A percentile compares a stretch with the other conserved stretches of the same genome.
phyloP scores from a whole-genome alignment of 73 alveolate genomes.

The Tetrahymena thermophila region DNA sequence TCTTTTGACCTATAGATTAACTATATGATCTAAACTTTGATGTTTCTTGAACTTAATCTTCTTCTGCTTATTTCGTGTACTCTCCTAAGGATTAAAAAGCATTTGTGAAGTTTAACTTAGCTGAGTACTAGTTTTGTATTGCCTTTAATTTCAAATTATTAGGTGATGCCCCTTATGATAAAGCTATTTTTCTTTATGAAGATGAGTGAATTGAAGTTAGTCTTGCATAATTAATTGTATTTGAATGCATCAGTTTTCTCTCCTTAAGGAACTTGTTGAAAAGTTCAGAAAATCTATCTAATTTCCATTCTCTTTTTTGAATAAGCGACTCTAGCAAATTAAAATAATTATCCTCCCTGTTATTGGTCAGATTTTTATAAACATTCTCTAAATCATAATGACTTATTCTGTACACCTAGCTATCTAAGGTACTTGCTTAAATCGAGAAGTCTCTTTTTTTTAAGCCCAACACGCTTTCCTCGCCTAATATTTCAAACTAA shows the following conservation, averaged over 20 bases:
- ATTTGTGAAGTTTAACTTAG: background rate
- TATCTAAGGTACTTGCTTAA: background rate
- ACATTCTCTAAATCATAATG: background rate
- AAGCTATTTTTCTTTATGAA: background rate
- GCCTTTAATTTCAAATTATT: background rate
- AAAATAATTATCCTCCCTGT: background rate
- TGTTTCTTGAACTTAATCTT: background rate
- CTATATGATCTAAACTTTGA: background rate
- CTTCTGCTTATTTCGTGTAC: background rate
- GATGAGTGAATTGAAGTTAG: background rate
- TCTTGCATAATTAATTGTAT: background rate
- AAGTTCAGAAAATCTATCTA: background rate
- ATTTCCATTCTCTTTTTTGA: background rate
- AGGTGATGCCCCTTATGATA: background rate
- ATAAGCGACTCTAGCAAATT: background rate
- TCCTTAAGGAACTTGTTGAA: background rate
- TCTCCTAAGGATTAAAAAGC: background rate
- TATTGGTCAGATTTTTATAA: background rate
- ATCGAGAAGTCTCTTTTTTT: background rate
- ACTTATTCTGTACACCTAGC: background rate
- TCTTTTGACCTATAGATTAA: background rate
- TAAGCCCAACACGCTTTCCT: background rate
- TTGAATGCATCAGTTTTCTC: background rate
- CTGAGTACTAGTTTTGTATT: background rate
- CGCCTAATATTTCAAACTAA: background rate